These are phyloP conservation scores for Penicillium sp. DNA, from an alignment of 2,329 filamentous ascomycete species.

Conservation along the genomic window DNA sequence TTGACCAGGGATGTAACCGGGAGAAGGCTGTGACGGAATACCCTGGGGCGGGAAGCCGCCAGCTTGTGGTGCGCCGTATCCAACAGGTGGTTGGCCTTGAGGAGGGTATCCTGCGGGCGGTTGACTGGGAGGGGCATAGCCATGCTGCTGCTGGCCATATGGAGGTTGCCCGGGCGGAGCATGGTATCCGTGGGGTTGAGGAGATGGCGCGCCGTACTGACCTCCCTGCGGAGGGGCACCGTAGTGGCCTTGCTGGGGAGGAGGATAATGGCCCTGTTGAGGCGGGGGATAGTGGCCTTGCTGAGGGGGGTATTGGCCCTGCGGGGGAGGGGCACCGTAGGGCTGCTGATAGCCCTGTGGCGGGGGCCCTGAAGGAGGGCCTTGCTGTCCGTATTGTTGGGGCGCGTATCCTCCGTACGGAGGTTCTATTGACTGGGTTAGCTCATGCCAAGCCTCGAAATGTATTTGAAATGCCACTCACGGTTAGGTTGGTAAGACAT, in stretches of 20 bases:
- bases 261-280: slow-evolving; percentile 32
- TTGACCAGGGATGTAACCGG: slow-evolving; percentile 73
- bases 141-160: slow-evolving; percentile 32
- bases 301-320: slow-evolving; percentile 25
- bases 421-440: slow-evolving; percentile 20
- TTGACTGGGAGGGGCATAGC: slow-evolving; percentile 14
- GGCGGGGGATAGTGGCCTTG: slow-evolving; percentile 15
- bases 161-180: slow-evolving; percentile 34
- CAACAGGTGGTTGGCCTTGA: slow-evolving; percentile 26
- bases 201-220: slow-evolving; percentile 28
- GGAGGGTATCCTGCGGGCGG: slow-evolving; percentile 41
- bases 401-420: slow-evolving; percentile 31
- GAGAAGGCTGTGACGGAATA: slow-evolving; percentile 62
- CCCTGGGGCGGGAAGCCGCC: slow-evolving; percentile 34
- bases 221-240: slow-evolving; percentile 17
- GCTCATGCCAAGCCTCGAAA: neutral
- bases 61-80: slow-evolving; percentile 31
- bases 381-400: slow-evolving; percentile 25
- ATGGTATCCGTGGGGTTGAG: slow-evolving; percentile 22
- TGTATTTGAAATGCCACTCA: slow-evolving; percentile 11
- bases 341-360: slow-evolving; percentile 29
- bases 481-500: slow-evolving; percentile 28
- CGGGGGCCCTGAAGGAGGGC: slow-evolving; percentile 25
- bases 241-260: slow-evolving; percentile 26
- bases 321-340: slow-evolving; percentile 18